Evolutionary conservation across 306 rosid species (phyloP).

Genomic region (Carpinus fangiana): DNA sequence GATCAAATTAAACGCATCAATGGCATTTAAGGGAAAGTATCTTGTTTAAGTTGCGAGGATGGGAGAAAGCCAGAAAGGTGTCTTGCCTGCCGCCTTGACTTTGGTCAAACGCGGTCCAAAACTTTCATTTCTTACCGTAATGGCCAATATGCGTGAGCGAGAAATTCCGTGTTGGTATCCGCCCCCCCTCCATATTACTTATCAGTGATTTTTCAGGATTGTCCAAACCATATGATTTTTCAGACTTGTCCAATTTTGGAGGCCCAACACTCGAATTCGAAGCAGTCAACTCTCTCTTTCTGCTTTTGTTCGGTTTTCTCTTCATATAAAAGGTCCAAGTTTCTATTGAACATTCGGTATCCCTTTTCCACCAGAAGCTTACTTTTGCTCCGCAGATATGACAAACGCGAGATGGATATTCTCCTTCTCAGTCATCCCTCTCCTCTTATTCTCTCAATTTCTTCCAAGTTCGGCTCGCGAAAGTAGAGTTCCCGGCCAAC

Average conservation of each 20-base stretch:
- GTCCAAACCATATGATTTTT: no score
- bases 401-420: conserved; percentile 10
- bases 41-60: no score
- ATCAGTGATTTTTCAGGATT: no score
- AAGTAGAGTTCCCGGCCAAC: conserved; percentile 5
- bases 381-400: conserved; percentile 10
- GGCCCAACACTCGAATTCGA: no score
- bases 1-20: no score
- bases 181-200: no score
- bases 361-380: not conserved
- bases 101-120: not conserved
- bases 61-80: no score
- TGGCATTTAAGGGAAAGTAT: no score
- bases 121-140: no score
- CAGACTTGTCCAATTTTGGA: no score
- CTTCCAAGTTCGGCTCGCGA: conserved; percentile 24
- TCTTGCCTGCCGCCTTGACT: not conserved
- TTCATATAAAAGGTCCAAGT: not conserved
- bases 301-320: not conserved
- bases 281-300: not conserved
- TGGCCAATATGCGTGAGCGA: no score
- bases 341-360: not conserved
- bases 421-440: conserved; percentile 14
- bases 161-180: no score
- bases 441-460: conserved; percentile 19